Base-by-base conservation (phyloP, 2,329 filamentous ascomycete genomes). In the Lithohypha guttulata region DNA sequence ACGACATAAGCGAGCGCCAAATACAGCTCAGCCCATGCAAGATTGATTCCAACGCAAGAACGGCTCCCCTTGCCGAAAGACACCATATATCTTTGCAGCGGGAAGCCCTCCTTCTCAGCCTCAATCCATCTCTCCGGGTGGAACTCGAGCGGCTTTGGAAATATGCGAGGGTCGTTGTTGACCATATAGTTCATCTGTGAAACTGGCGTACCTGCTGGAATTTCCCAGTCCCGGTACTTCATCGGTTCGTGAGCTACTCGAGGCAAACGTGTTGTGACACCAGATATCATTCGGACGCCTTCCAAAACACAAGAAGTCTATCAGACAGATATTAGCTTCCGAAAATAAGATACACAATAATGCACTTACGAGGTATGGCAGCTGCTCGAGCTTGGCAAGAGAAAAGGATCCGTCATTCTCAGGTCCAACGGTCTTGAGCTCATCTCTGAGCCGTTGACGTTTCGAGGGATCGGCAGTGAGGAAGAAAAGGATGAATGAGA, bases 401-500 rank as follows among this genome's bases (percentile, higher is more conserved):
- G 41, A 15, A 11, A 30, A 23, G 14, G 34, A 21, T 18, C 25
- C 34, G 19, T 25, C 27, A 13, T 20, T 11, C 8, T 42, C 36
- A 13, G 41, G 32, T 3, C 30, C 14, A 4, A 30, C 18, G 4
- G 34, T 19, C n/a, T 10, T 17, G 4, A 47, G 22, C 23, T 47
- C 45, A 13, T 39, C 34, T 36, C 41, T 39, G 7, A 49, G 41
- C 18, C 28, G 34, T 9, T 43, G 26, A 25, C 42, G 17, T 14
- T 33, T 28, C 5, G 11, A n/a, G 13, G 36, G 37, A 18, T 45
- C 34, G 13, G 31, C 36, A 2, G 52, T 39, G 5, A 61, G 45
- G 45, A 61, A 41, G 17, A 59, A 61, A 17, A 51, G 51, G 4
- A 53, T 48, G 2, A 59, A 42, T 2, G 39, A 41, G n/a, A 55